Conservation (phyloP, 2,329 filamentous ascomycete species). For the Calonectria naviculata region DNA sequence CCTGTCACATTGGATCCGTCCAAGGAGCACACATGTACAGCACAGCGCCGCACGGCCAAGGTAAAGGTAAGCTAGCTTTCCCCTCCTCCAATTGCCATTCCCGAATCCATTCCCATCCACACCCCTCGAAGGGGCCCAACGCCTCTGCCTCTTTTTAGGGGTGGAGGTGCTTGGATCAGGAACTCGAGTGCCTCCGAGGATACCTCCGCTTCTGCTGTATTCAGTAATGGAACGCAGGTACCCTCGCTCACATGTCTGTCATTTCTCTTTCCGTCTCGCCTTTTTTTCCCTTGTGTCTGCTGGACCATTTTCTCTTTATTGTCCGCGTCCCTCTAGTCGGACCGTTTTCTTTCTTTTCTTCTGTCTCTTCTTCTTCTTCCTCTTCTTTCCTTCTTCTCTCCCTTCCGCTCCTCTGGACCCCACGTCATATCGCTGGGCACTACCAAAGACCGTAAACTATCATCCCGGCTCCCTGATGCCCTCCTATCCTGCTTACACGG, state of each 20-base stretch:
- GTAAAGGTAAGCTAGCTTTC: conserved; percentile 14
- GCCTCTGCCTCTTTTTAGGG: conserved; percentile 26
- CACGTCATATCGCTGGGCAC: not conserved
- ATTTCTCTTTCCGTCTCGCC: conserved; percentile 24
- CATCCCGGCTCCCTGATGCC: conserved; percentile 10
- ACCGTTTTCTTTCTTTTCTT: conserved; percentile 2
- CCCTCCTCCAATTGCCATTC: conserved; percentile 10
- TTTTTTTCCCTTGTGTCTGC: conserved; percentile 9
- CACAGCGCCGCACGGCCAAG: conserved; percentile 7
- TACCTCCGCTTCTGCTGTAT: conserved; percentile 33
- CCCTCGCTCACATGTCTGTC: conserved; percentile 37
- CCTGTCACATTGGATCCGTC: conserved; percentile 7
- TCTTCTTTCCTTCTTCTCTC: conserved; percentile 16
- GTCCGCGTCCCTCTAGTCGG: conserved; percentile 16
- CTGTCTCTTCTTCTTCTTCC: conserved; percentile 11
- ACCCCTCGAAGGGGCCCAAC: conserved; percentile 30
- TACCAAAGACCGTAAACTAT: not conserved
- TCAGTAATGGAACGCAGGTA: conserved; percentile 30
- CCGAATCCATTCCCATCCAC: conserved; percentile 17
- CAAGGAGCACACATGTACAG: not conserved
- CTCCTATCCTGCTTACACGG: conserved; percentile 18
- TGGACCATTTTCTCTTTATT: conserved; percentile 16
- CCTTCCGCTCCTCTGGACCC: not conserved
- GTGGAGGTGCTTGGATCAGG: conserved; percentile 27
- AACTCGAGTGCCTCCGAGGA: conserved; percentile 32